phyloP scores from a whole-genome alignment of 2,329 filamentous ascomycete genomes.

The Pseudogymnoascus sp. region DNA sequence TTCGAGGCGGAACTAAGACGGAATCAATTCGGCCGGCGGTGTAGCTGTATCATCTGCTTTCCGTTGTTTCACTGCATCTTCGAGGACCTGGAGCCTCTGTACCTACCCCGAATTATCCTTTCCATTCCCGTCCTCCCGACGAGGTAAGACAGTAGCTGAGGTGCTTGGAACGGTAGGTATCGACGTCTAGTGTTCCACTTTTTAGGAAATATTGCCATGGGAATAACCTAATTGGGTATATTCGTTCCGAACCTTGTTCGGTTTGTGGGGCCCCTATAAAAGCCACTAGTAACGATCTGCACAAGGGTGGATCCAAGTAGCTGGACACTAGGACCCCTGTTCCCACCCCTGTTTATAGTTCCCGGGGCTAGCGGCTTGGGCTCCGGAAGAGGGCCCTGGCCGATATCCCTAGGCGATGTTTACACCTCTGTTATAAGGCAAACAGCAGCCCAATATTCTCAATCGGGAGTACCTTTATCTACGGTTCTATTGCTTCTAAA shows the following conservation, averaged over 20 bases:
- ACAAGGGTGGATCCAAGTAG: background rate
- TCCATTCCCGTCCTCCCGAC: background rate
- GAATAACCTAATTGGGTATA: background rate
- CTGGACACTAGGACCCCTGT: background rate
- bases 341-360: background rate
- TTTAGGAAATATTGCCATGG: background rate
- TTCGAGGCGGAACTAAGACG: background rate
- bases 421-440: background rate
- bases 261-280: background rate
- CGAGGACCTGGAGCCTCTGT: background rate
- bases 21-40: background rate
- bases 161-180: background rate
- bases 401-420: no score
- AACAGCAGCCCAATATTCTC: background rate
- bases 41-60: background rate
- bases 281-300: background rate
- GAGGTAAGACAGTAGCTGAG: background rate
- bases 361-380: background rate
- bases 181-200: background rate
- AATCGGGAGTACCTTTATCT: background rate
- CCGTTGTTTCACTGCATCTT: constrained; percentile 2
- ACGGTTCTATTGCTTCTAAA: background rate
- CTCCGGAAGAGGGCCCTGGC: background rate
- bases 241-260: background rate
- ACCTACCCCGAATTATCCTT: background rate